These are phyloP conservation scores for Schizothecium vesticola DNA, from an alignment of 495 filamentous ascomycete genomes.

Conservation along the genomic window DNA sequence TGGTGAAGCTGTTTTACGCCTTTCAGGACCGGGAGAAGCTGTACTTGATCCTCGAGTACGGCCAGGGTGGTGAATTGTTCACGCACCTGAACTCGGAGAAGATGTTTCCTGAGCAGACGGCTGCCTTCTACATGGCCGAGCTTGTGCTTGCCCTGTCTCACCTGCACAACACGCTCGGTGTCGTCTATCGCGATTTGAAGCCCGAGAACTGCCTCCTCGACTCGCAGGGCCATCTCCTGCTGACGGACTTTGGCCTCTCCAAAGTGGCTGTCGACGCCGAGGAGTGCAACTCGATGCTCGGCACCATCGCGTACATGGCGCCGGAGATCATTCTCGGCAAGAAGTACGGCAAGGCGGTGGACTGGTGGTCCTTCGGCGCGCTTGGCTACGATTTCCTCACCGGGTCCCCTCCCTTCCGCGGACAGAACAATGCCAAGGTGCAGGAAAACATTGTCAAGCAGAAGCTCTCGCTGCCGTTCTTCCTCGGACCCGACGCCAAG, in stretches of 20 bases:
- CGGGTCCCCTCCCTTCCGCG: conserved; percentile 82
- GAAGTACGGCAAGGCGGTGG: conserved; percentile 85
- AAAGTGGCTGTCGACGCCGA: conserved; percentile 86
- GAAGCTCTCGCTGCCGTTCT: conserved; percentile 83
- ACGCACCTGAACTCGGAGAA: conserved; percentile 80
- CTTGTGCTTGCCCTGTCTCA: conserved; percentile 92
- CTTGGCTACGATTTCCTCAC: conserved; percentile 89
- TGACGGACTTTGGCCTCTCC: conserved; percentile 94
- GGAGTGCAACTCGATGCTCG: conserved; percentile 79
- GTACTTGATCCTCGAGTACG: conserved; percentile 96
- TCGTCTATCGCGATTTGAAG: conserved; percentile 95
- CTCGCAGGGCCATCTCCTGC: conserved; percentile 79
- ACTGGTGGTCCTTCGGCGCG: conserved; percentile 98
- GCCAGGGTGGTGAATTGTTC: conserved; percentile 95
- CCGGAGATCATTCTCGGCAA: conserved; percentile 84
- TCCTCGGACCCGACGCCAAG: conserved; percentile 81
- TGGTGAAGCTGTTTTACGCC: conserved; percentile 95
- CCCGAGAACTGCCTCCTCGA: conserved; percentile 97
- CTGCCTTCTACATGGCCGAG: conserved; percentile 97
- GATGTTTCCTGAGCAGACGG: conserved; percentile 83
- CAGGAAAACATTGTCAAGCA: conserved; percentile 89
- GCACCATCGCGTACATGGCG: conserved; percentile 98
- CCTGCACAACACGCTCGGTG: conserved; percentile 83
- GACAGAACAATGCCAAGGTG: conserved; percentile 84
- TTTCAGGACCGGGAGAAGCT: conserved; percentile 98